Conservation (phyloP, 2,329 filamentous ascomycete genomes). For the Aspergillus luchuensis region DNA sequence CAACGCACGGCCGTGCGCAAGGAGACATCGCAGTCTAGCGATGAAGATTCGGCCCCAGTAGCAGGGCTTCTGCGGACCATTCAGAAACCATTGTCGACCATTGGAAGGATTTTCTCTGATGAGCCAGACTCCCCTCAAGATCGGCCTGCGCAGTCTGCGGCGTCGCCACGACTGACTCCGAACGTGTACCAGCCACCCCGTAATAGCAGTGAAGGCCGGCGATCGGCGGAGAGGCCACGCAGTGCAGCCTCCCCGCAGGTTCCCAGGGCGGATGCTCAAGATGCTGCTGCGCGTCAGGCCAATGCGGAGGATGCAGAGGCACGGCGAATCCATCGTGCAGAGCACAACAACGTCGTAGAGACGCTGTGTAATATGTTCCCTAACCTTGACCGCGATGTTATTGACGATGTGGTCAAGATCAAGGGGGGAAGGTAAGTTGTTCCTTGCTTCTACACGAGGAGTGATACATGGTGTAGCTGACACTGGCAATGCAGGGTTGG, state of each 20-base stretch:
- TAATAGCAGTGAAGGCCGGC: slow-evolving; percentile 39
- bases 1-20: slow-evolving; percentile 53
- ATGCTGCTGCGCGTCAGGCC: slow-evolving; percentile 85
- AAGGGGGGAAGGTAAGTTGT: slow-evolving; percentile 83
- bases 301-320: slow-evolving; percentile 89
- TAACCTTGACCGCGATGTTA: slow-evolving; percentile 87
- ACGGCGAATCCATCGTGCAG: slow-evolving; percentile 74
- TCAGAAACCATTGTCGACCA: slow-evolving; percentile 84
- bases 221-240: slow-evolving; percentile 29
- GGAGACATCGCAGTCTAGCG: slow-evolving; percentile 45
- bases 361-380: slow-evolving; percentile 97
- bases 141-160: slow-evolving; percentile 33
- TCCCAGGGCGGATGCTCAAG: slow-evolving; percentile 66
- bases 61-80: slow-evolving; percentile 85
- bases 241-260: slow-evolving; percentile 31
- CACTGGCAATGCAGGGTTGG: slow-evolving; percentile 62
- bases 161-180: slow-evolving; percentile 55
- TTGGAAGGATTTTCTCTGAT: slow-evolving; percentile 92
- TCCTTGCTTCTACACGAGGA: neutral
- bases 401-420: slow-evolving; percentile 93
- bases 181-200: slow-evolving; percentile 48
- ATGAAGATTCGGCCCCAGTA: slow-evolving; percentile 78
- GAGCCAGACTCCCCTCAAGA: slow-evolving; percentile 50
- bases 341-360: slow-evolving; percentile 90
- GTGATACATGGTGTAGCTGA: slow-evolving; percentile 13